phyloP scores from a whole-genome alignment of 257 asterid species.

The Solanum verrucosum region DNA sequence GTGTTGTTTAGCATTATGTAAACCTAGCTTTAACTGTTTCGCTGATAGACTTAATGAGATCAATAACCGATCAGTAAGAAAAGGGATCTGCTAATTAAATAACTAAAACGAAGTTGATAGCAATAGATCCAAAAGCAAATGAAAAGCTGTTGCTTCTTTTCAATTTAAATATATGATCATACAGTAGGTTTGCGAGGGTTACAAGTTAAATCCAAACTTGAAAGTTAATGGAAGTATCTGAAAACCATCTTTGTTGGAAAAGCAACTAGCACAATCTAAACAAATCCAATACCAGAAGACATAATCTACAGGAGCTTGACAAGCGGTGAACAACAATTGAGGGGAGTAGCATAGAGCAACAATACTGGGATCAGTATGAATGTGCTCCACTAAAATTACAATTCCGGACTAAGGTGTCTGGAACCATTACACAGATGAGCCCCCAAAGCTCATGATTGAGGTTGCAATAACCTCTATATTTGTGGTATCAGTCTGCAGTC shows the following conservation, averaged over 20 bases:
- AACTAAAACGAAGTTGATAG: background rate
- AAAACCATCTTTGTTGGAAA: background rate
- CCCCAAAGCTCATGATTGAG: background rate
- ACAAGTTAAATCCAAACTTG: background rate
- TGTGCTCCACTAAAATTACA: conserved; percentile 6
- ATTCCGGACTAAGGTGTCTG: background rate
- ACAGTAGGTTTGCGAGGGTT: background rate
- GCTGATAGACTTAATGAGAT: background rate
- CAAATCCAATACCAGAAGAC: conserved; percentile 5
- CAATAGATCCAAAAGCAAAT: background rate
- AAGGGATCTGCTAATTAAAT: background rate
- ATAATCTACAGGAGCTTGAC: conserved; percentile 22
- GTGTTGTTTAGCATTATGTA: background rate
- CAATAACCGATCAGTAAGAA: background rate
- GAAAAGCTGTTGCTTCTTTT: background rate
- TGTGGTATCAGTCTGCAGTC: conserved; percentile 56
- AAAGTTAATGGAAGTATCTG: background rate
- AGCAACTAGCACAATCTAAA: background rate
- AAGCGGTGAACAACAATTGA: conserved; percentile 4
- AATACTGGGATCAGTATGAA: conserved; percentile 4
- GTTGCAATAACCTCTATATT: background rate
- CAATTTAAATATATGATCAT: background rate
- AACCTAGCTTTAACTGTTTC: background rate
- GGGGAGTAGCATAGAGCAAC: conserved; percentile 7
- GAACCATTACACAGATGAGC: conserved; percentile 16